phyloP scores from a whole-genome alignment of 768 basidiomycete genomes.

The Symmetrospora coprosmae region DNA sequence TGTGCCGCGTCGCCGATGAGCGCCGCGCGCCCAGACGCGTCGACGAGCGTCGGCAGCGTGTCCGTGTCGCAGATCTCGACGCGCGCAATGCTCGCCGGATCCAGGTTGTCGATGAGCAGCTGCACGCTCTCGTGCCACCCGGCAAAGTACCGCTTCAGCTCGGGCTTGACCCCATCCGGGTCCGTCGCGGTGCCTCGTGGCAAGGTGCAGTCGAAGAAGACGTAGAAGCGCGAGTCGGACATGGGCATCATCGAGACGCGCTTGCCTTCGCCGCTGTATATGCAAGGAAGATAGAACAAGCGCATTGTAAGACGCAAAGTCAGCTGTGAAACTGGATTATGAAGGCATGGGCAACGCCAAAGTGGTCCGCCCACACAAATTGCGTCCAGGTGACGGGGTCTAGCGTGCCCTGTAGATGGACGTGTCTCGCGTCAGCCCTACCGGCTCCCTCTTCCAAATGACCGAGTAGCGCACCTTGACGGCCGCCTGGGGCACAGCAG shows the following conservation, averaged over 20 bases:
- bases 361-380: slow-evolving; percentile 14
- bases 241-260: slow-evolving; percentile 20
- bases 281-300: no score
- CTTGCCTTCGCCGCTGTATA: slow-evolving; percentile 19
- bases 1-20: slow-evolving; percentile 19
- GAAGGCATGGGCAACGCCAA: no score
- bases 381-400: slow-evolving; percentile 5
- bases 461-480: background rate
- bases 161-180: slow-evolving; percentile 3
- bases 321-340: background rate
- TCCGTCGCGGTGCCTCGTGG: slow-evolving; percentile 12
- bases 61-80: slow-evolving; percentile 22
- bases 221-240: slow-evolving; percentile 14
- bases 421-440: background rate
- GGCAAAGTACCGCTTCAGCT: slow-evolving; percentile 10
- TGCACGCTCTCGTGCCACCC: slow-evolving; percentile 15
- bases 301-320: no score
- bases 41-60: slow-evolving; percentile 16
- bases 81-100: background rate
- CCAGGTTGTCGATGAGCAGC: slow-evolving; percentile 17
- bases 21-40: slow-evolving; percentile 15
- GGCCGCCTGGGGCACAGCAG: slow-evolving; percentile 3
- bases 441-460: no score
- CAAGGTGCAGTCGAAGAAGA: slow-evolving; percentile 17
- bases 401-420: background rate